phyloP scores from a whole-genome alignment of 176 grass and related monocot genomes.

The Ananas comosus region DNA sequence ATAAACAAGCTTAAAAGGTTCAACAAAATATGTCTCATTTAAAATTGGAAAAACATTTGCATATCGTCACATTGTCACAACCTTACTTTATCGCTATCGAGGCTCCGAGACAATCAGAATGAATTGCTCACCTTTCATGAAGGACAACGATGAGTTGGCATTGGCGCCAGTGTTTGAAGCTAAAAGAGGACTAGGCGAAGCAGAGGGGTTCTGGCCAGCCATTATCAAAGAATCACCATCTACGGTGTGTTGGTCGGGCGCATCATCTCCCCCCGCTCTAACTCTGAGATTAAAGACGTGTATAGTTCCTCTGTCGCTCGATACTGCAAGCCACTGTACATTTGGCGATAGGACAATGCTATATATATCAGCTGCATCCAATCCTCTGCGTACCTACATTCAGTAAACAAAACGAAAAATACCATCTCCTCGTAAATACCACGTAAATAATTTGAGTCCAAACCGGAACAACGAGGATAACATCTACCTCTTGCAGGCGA shows the following conservation, averaged over 20 bases:
- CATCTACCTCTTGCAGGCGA: slow-evolving; percentile 58
- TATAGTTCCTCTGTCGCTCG: slow-evolving; percentile 68
- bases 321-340: slow-evolving; percentile 59
- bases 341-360: slow-evolving; percentile 61
- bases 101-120: slow-evolving; percentile 1
- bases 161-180: slow-evolving; percentile 31
- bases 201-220: slow-evolving; percentile 23
- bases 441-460: no score
- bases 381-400: slow-evolving; percentile 63
- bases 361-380: slow-evolving; percentile 59
- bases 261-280: slow-evolving; percentile 23
- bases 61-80: neutral
- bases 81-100: no score
- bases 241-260: slow-evolving; percentile 19
- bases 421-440: no score
- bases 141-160: slow-evolving; percentile 47
- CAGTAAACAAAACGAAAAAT: neutral
- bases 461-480: no score
- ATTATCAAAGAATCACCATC: slow-evolving; percentile 3
- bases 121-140: slow-evolving; percentile 51
- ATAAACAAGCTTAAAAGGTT: no score
- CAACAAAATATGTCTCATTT: no score
- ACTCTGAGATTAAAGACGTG: slow-evolving; percentile 61
- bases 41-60: neutral
- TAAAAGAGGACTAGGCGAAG: slow-evolving; percentile 26